Evolutionary conservation across 176 grass and related monocot genomes (phyloP), one percentile per base, ranked within the genome.

Genomic region (Triticum timopheevii): DNA sequence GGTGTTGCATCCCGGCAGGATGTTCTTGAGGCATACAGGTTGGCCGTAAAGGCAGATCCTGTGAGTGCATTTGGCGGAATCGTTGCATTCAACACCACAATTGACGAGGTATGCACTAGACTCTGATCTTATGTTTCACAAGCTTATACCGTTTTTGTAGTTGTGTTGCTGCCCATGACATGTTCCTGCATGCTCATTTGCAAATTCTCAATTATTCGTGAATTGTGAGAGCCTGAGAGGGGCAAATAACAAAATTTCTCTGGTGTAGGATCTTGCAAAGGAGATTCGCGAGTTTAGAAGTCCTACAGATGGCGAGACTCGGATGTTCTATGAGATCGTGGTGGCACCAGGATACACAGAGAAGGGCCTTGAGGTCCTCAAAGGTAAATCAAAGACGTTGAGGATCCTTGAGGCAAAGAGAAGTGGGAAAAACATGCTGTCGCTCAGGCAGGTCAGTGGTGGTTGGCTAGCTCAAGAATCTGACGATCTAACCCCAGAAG

Each of bases 261-360:
- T 50, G 76, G 3, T 82, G 30, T 87, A 96, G 97, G 88, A 94
- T 40, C 88, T 98, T 31, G 94, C 97, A 7, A 98, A 79, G 73
- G 97, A 98, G 83, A 94, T 98, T 30, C 92, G 97, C 2, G 93
- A 96, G 49, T 98, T 92, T 65, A 85, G 94, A 36, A 99, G 94
- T 69, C 97, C 97, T 0, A 88, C 83, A 3, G 97, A 96, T 59
- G 90, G 92, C 2, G 42, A 91, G 63, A 94, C 90, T 5, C 76
- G 97, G 71, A 98, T 98, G 97, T 96, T 98, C 76, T 98, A 96
- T 3, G 97, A 99, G 81, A 99, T 99, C 19, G 90, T 99, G 10
- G 90, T 99, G 17, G 97, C 94, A 17, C 92, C 97, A 3, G 81
- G 83, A 20, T 96, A 99, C 52, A 99, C 94, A 3, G 92, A 87